Conservation (phyloP, 805 yeast species). For the Yarrowia sp. region DNA sequence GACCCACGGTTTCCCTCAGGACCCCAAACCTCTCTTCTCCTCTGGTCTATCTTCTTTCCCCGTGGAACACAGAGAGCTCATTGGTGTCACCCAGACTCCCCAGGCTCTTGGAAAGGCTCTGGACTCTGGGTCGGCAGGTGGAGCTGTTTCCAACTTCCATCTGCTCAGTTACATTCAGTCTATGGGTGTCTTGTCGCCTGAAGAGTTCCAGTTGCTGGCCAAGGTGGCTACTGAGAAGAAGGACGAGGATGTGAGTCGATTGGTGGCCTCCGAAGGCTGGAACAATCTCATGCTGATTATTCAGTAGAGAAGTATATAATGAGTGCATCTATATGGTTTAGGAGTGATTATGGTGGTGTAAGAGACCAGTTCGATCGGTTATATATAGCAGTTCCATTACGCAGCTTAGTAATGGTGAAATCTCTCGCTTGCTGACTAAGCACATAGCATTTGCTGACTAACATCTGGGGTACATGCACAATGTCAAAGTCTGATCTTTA, state of each 20-base stretch:
- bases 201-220: slow-evolving; percentile 61
- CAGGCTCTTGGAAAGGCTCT: slow-evolving; percentile 40
- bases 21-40: slow-evolving; percentile 59
- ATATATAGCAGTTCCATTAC: no score
- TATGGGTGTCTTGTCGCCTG: slow-evolving; percentile 62
- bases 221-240: slow-evolving; percentile 56
- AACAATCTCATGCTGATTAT: slow-evolving; percentile 71
- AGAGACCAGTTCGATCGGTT: no score
- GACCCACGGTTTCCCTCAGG: slow-evolving; percentile 90
- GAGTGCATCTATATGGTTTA: no score
- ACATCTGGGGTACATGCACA: no score
- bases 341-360: no score
- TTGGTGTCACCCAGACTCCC: slow-evolving; percentile 69
- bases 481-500: no score
- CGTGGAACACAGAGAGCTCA: slow-evolving; percentile 77
- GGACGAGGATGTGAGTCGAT: slow-evolving; percentile 56
- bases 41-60: slow-evolving; percentile 58
- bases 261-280: slow-evolving; percentile 79
- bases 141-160: slow-evolving; percentile 74
- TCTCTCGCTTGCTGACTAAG: no score
- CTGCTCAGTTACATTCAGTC: slow-evolving; percentile 64
- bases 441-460: no score
- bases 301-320: slow-evolving; percentile 40
- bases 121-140: slow-evolving; percentile 48
- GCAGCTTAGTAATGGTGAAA: no score